Evolutionary conservation across 2,329 filamentous ascomycete genomes (phyloP), one percentile per base, ranked within the genome.

Genomic region (Trichophyton simii): DNA sequence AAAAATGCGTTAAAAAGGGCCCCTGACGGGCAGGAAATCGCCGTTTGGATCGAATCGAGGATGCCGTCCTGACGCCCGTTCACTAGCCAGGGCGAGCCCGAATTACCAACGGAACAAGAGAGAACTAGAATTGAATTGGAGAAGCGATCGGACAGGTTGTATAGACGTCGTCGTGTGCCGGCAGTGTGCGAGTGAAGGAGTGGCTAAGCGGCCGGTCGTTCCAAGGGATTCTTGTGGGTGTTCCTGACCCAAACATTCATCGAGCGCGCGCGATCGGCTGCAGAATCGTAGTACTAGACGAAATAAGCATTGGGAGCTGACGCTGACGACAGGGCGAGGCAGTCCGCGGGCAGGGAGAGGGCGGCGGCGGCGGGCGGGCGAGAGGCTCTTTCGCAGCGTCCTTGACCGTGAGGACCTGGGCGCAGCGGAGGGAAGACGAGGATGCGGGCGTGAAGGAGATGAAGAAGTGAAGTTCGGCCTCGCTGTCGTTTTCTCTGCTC

Each of bases 241-340:
- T 54, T 54, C 50, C 50, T 54, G 50, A 54, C 50, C 50, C 50
- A 54, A 54, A 34, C 50, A 54, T 54, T 54, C 50, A 54, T 54
- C 31, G 50, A 54, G 22, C 50, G 28, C 50, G 50, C 50, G 50
- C 50, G 50, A 34, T 54, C 50, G 50, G 50, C 50, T 54, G 50
- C 50, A 54, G 50, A 34, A 31, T 28, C 22, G 50, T 28, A 28
- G 50, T 31, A 31, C 50, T 54, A 54, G 50, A 54, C 50, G 28
- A 54, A 54, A 54, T n/a, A 54, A 54, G 50, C 50, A 54, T 54
- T 34, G 22, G 50, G 50, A 54, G n/a, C 50, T 38, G 50, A 25
- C 8, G 22, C 25, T n/a, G 22, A 31, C 50, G 50, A 25, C 28
- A 31, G 28, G 6, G 28, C 28, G 28, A 31, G 28, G 28, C 6